phyloP scores from a whole-genome alignment of 495 filamentous ascomycete species.

The Penicillium maclennaniae region DNA sequence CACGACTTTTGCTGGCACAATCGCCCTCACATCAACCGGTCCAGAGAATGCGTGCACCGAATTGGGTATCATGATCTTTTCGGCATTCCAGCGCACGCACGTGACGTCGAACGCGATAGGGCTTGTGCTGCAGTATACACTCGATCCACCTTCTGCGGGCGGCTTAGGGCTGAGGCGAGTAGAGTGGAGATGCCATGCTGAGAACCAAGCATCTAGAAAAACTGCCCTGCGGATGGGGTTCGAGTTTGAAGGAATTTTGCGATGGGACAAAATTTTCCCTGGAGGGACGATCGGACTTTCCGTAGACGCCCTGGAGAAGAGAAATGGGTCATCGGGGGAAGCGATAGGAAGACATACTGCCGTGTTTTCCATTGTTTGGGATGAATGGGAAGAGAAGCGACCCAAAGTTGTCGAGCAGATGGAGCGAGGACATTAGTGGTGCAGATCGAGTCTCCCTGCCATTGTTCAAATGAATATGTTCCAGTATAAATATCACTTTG shows the following conservation, averaged over 20 bases:
- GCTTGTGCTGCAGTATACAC: constrained; percentile 25
- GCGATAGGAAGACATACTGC: background rate
- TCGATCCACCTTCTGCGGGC: constrained; percentile 17
- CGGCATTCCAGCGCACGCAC: constrained; percentile 27
- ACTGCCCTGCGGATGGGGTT: constrained; percentile 28
- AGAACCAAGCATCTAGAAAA: constrained; percentile 19
- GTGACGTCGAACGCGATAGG: constrained; percentile 30
- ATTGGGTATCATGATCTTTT: constrained; percentile 27
- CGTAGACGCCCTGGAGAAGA: background rate
- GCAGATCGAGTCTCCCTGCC: no score
- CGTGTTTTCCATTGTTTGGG: background rate
- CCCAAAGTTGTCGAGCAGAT: background rate
- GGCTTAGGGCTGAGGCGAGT: constrained; percentile 29
- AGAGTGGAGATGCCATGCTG: constrained; percentile 23
- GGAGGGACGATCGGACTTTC: constrained; percentile 7
- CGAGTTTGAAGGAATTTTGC: constrained; percentile 21
- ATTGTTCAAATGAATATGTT: no score
- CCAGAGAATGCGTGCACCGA: constrained; percentile 11
- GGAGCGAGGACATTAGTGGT: background rate
- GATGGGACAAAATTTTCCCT: constrained; percentile 23
- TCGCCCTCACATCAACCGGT: background rate
- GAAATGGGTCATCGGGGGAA: no score
- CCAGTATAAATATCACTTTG: background rate
- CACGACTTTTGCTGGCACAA: no score
- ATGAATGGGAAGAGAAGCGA: background rate